Conservation (phyloP, 2,329 filamentous ascomycete genomes). For the Beauveria rudraprayagi region DNA sequence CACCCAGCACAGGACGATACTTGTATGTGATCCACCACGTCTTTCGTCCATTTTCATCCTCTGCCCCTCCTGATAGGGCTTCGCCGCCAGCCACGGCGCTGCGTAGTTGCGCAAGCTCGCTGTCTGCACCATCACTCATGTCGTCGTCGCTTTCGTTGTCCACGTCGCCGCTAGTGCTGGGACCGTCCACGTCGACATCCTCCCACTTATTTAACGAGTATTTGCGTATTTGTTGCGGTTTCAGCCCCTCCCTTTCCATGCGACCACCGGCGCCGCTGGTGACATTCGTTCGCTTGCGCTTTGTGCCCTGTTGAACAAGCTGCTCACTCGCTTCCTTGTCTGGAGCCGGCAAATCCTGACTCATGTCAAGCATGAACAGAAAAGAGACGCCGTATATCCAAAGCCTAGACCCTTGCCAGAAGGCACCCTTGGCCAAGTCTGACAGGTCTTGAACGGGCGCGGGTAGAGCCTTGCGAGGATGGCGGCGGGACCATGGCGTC, state of each 20-base stretch:
- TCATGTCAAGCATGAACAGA: slow-evolving; percentile 86
- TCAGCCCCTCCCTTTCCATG: slow-evolving; percentile 39
- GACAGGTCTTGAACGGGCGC: slow-evolving; percentile 63
- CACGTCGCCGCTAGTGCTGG: slow-evolving; percentile 25
- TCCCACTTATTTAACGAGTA: slow-evolving; percentile 34
- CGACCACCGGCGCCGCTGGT: slow-evolving; percentile 45
- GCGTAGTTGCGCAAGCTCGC: slow-evolving; percentile 28
- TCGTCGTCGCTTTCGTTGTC: slow-evolving; percentile 31
- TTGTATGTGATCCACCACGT: slow-evolving; percentile 79
- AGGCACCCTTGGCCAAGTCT: slow-evolving; percentile 72
- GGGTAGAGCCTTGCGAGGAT: slow-evolving; percentile 68
- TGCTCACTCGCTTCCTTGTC: slow-evolving; percentile 19
- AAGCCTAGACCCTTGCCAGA: slow-evolving; percentile 73
- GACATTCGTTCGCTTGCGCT: slow-evolving; percentile 44
- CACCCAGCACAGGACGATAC: slow-evolving; percentile 85
- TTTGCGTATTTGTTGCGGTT: slow-evolving; percentile 35
- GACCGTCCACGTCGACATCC: slow-evolving; percentile 31
- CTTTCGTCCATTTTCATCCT: slow-evolving; percentile 20
- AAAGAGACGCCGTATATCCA: slow-evolving; percentile 86
- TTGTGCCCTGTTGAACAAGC: slow-evolving; percentile 32
- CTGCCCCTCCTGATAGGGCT: slow-evolving; percentile 13
- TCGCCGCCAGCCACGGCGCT: slow-evolving; percentile 17
- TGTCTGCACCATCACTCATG: slow-evolving; percentile 24
- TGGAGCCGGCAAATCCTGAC: slow-evolving; percentile 51
- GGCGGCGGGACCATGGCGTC: slow-evolving; percentile 78